Evolutionary conservation across 1,284 basidiomycete species (phyloP).

Genomic region (Hemileia vastatrix): DNA sequence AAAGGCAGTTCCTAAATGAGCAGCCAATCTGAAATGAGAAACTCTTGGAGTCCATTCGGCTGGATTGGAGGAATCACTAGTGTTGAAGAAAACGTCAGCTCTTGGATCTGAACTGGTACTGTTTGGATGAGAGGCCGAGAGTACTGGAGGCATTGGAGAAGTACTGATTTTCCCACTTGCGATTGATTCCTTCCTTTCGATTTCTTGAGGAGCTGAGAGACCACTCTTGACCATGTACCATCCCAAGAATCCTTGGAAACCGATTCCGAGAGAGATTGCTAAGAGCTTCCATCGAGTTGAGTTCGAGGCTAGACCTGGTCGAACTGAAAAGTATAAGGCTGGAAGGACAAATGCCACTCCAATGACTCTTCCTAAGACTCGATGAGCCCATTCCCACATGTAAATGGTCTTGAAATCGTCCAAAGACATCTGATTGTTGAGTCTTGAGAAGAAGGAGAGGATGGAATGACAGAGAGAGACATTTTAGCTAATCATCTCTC

Average conservation of each 20-base stretch:
- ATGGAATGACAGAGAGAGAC: background rate
- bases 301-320: constrained; percentile 21
- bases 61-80: constrained; percentile 6
- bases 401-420: constrained; percentile 43
- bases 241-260: too few relatives aligned
- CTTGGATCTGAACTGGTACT: background rate
- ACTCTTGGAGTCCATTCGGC: constrained; percentile 41
- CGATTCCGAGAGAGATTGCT: constrained; percentile 34
- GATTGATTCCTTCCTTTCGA: background rate
- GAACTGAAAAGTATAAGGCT: constrained; percentile 31
- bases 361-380: constrained; percentile 39
- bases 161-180: background rate
- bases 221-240: constrained; percentile 44
- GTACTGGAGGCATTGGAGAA: background rate
- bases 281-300: constrained; percentile 35
- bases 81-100: background rate
- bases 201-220: constrained; percentile 26
- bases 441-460: too few relatives aligned
- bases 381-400: constrained; percentile 44
- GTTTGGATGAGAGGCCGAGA: background rate
- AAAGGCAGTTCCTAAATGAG: constrained; percentile 42
- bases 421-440: constrained; percentile 39
- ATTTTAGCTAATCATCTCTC: too few relatives aligned
- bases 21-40: constrained; percentile 39
- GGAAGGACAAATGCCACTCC: constrained; percentile 40